Evolutionary conservation across 805 yeast genomes (phyloP), one percentile per base, ranked within the genome.

Genomic region (Ogataea thermomethanolica): DNA sequence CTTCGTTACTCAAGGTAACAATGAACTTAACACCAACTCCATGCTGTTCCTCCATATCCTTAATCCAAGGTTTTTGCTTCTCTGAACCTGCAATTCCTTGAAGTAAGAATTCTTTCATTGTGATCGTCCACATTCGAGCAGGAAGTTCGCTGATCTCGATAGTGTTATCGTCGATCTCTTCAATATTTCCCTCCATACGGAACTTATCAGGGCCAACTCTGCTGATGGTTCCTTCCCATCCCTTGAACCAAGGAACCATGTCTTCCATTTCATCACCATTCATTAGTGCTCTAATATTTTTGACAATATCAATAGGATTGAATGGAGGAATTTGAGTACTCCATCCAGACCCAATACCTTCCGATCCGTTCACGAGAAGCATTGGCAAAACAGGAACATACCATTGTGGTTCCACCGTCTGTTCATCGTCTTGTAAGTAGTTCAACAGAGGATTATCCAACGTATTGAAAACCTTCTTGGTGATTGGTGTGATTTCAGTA

Each of bases 261-360:
- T 82, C 85, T 22, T 67, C 72, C 64, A 79, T 58, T 25, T 78
- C 84, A 54, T 87, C 83, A 8, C 79, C 84, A 13, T 71, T 68
- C 88, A 93, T 80, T 53, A 93, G 58, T 29, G 76, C 76, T 44
- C 78, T 77, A 24, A 93, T 67, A 53, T 93, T 93, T 2, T 64
- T 67, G 20, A 88, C 88, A 45, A 93, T 70, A 57, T 91, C 98
- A 10, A 61, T 54, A 0, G 99, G 99, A 59, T 93, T 89, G 65
- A 76, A 91, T 29, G 86, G 79, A 1, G 99, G 99, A 48, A 93
- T 83, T 46, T 78, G 79, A 1, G 98, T 89, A 49, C 96, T 86
- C 97, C 98, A 93, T 50, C 99, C 99, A 33, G 99, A 90, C 47
- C 99, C 99, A 61, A 93, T 93, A 68, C 99, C 99, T 64, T 93